Percentiles rank a stretch among this genome's conserved stretches.
Conservation (phyloP, 352 stramenopile genomes). For the Phytophthora cryptogea region DNA sequence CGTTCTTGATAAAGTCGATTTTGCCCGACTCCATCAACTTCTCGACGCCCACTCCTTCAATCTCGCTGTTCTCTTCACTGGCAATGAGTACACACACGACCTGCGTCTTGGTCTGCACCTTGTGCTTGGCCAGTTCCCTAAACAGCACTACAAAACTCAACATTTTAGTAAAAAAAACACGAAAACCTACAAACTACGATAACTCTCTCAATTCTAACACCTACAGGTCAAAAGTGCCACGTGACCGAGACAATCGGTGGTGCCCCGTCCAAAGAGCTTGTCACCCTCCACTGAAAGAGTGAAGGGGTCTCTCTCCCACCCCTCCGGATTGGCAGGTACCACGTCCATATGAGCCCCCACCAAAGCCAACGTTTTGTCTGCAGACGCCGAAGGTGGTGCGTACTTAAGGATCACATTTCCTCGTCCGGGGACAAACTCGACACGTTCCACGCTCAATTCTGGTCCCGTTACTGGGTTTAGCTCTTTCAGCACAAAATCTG, state of each 20-base stretch:
- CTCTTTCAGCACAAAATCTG: slow-evolving; percentile 85
- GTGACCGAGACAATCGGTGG: slow-evolving; percentile 93
- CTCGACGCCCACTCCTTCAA: slow-evolving; percentile 88
- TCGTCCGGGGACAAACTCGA: slow-evolving; percentile 83
- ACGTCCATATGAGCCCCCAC: slow-evolving; percentile 93
- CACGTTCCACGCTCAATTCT: slow-evolving; percentile 67
- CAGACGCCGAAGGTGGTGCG: slow-evolving; percentile 38
- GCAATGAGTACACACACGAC: slow-evolving; percentile 92
- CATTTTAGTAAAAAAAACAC: not conserved
- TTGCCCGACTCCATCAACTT: slow-evolving; percentile 87
- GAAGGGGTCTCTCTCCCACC: slow-evolving; percentile 90
- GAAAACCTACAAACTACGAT: slow-evolving; percentile 6
- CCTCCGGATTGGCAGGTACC: slow-evolving; percentile 91
- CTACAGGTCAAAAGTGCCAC: slow-evolving; percentile 90
- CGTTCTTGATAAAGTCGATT: slow-evolving; percentile 93
- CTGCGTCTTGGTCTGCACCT: slow-evolving; percentile 73
- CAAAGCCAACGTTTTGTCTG: slow-evolving; percentile 82
- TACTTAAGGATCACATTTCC: slow-evolving; percentile 95
- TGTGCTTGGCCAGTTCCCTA: slow-evolving; percentile 71
- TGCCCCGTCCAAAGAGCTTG: slow-evolving; percentile 92
- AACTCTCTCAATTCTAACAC: slow-evolving; percentile 6
- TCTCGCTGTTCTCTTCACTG: slow-evolving; percentile 86
- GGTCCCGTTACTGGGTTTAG: slow-evolving; percentile 80
- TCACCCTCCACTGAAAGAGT: slow-evolving; percentile 88
- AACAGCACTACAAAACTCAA: slow-evolving; percentile 48